phyloP scores from a whole-genome alignment of 129 eudicot genomes.

The Flaveria brownii region DNA sequence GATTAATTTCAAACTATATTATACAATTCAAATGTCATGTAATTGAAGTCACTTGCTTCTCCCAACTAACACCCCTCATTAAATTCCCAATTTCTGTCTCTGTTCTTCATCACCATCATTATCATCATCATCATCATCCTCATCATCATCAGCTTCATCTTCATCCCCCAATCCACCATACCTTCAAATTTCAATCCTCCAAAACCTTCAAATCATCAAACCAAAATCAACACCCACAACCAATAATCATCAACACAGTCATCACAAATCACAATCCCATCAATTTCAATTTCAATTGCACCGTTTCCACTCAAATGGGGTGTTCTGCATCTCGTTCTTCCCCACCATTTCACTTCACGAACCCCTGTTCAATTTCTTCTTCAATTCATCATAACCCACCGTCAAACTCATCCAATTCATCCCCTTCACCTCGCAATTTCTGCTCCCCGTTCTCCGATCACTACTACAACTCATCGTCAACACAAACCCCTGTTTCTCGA shows the following conservation, averaged over 20 bases:
- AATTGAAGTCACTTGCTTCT: constrained; percentile 28
- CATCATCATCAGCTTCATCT: background rate
- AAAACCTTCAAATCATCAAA: background rate
- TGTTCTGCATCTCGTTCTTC: constrained; percentile 77
- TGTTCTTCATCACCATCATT: background rate
- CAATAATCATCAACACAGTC: background rate
- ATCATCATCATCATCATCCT: background rate
- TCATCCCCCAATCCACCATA: constrained; percentile 20
- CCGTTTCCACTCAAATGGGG: constrained; percentile 46
- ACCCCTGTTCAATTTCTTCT: no score
- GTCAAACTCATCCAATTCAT: constrained; percentile 48
- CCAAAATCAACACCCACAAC: constrained; percentile 9
- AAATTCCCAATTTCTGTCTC: constrained; percentile 25
- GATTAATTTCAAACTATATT: background rate
- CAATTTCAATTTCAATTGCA: constrained; percentile 11
- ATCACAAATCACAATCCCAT: background rate
- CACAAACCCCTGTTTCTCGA: constrained; percentile 66
- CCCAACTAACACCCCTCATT: constrained; percentile 38
- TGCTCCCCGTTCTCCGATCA: constrained; percentile 44
- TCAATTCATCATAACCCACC: constrained; percentile 33
- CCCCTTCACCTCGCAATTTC: constrained; percentile 42
- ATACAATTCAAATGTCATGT: background rate
- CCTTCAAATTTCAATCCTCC: background rate
- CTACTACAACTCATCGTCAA: constrained; percentile 37
- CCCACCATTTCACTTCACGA: constrained; percentile 33